These are phyloP conservation scores for Myriosclerotinia duriaeana DNA, from an alignment of 2,329 filamentous ascomycete genomes.

Conservation along the genomic window DNA sequence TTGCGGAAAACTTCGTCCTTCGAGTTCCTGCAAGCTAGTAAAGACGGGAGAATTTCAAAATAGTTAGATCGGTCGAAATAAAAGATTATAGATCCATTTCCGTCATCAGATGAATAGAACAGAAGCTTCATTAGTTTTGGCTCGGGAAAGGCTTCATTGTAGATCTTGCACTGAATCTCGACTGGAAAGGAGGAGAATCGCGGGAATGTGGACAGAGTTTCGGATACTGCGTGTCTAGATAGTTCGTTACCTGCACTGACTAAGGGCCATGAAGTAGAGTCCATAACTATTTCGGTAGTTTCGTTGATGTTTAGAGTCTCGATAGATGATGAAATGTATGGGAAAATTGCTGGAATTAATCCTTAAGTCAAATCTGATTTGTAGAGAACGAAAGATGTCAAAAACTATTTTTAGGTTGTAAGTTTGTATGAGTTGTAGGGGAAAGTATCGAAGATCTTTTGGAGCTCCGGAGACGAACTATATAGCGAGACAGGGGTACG, in stretches of 20 bases:
- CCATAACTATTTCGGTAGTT: not conserved
- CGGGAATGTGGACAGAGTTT: fast-evolving
- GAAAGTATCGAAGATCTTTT: too few species aligned
- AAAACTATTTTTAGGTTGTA: not conserved
- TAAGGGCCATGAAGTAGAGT: not conserved
- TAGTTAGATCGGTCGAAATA: too few species aligned
- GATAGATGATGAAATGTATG: not conserved
- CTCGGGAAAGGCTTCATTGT: not conserved
- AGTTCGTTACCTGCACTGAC: too few species aligned
- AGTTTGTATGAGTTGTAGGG: too few species aligned
- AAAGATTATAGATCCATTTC: not conserved
- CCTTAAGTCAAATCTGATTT: not conserved
- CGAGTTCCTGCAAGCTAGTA: not conserved
- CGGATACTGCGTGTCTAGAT: too few species aligned
- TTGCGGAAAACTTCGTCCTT: not conserved
- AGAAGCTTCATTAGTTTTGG: not conserved
- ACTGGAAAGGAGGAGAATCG: not conserved
- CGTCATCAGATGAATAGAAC: not conserved
- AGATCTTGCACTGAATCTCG: not conserved
- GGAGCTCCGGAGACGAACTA: too few species aligned
- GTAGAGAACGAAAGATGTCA: not conserved
- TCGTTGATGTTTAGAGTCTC: not conserved
- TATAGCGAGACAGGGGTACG: too few species aligned
- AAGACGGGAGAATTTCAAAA: not conserved
- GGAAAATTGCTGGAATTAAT: not conserved